Evolutionary conservation across 2,329 filamentous ascomycete species (phyloP), one percentile per base, ranked within the genome.

Genomic region (Penicillium paneum): DNA sequence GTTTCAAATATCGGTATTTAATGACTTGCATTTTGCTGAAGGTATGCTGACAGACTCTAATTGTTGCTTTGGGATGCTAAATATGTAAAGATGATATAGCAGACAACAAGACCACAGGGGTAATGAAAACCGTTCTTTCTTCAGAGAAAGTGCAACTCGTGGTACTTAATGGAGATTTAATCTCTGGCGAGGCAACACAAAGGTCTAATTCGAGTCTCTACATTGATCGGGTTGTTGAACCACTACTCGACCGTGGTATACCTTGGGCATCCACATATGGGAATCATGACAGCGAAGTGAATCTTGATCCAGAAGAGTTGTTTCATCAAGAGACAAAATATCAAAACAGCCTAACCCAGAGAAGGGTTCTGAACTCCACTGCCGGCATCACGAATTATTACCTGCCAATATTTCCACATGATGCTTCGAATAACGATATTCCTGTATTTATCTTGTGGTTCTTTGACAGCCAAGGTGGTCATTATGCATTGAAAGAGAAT

Each of bases 21-120:
- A 83, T 28, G 88, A 91, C 61, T 71, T 90, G 8, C 87, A 91
- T 66, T 88, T 87, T 65, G 88, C 86, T 10, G 87, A 91, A 70
- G 81, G 83, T 83, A 71, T n/a, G 3, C 24, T 3, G 77, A 74
- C 66, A 71, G 75, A 31, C 60, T 66, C 4, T n/a, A 32, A 21
- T 83, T 76, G 75, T 73, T 76, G 0, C 75, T 76, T 1, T 72
- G 75, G 31, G 4, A 31, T 45, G 11, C 42, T 61, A 34, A 60
- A 26, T 8, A 1, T 8, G 15, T 12, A 2, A 36, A 64, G 60
- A 62, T 49, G 49, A 52, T 2, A 28, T 34, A 11, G 80, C 83
- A 56, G 87, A 90, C 67, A 65, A 77, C 55, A 81, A 82, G 48
- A 83, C 83, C 0, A 71, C 81, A 4, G 61, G 71, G 5, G 83